These are phyloP conservation scores for Trichoderma semiorbis DNA, from an alignment of 2,329 filamentous ascomycete genomes.

Conservation along the genomic window DNA sequence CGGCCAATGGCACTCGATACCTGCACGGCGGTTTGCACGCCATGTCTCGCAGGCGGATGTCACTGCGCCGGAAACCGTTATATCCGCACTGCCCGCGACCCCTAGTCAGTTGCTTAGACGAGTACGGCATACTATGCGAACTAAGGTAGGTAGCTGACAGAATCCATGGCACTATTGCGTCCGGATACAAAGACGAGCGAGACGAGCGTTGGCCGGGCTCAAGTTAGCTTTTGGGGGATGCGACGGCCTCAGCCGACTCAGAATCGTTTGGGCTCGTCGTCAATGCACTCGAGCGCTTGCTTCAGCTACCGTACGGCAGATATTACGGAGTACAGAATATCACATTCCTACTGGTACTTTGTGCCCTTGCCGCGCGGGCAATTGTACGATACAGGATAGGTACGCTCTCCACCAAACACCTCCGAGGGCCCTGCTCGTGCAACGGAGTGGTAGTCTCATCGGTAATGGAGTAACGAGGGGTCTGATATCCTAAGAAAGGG, in stretches of 20 bases:
- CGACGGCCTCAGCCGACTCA: not conserved
- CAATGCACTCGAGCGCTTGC: not conserved
- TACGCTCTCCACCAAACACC: not conserved
- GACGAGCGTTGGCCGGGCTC: not conserved
- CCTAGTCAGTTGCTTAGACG: not conserved
- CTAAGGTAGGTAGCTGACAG: not conserved
- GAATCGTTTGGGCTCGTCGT: not conserved
- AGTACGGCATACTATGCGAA: conserved; percentile 4
- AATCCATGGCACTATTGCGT: not conserved
- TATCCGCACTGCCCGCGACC: not conserved
- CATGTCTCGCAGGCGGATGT: conserved; percentile 13
- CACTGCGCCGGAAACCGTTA: not conserved
- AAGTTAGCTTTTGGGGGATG: not conserved
- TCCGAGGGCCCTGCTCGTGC: not conserved
- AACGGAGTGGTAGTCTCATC: not conserved
- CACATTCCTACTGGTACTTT: not conserved
- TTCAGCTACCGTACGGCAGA: not conserved
- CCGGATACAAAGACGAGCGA: not conserved
- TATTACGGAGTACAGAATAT: not conserved
- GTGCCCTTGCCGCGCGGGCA: not conserved
- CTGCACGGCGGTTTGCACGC: not conserved
- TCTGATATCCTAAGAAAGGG: conserved; percentile 4
- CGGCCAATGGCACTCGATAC: conserved; percentile 13
- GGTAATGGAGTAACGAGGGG: not conserved
- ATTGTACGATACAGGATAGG: not conserved